phyloP scores from a whole-genome alignment of 78 protist genomes.

The Planoprotostelium fungivorum region DNA sequence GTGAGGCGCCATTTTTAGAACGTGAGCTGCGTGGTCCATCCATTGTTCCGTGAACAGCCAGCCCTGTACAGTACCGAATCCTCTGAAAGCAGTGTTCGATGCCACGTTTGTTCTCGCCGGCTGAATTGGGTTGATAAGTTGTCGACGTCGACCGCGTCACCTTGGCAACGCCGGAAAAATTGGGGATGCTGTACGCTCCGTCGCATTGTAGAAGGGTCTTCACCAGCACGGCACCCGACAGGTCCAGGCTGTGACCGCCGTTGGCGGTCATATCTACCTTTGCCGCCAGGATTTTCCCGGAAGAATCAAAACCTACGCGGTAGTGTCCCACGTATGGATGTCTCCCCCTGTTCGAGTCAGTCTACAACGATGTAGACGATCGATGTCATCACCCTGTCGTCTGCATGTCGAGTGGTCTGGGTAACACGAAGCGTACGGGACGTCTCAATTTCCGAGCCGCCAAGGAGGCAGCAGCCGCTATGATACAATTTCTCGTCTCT shows the following conservation, averaged over 20 bases:
- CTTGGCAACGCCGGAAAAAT: conserved; percentile 58
- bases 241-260: conserved; percentile 85
- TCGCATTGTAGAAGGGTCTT: conserved; percentile 84
- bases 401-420: conserved; percentile 80
- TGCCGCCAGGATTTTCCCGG: conserved; percentile 56
- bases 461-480: conserved; percentile 48
- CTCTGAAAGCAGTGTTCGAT: conserved; percentile 92
- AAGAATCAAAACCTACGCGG: conserved; percentile 55
- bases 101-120: conserved; percentile 79
- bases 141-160: background rate
- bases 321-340: conserved; percentile 79
- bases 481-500: conserved; percentile 55
- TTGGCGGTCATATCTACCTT: conserved; percentile 38
- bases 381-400: conserved; percentile 69
- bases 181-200: conserved; percentile 80
- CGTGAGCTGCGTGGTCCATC: conserved; percentile 71
- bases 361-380: too few species aligned
- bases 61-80: conserved; percentile 95
- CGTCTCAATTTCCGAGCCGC: conserved; percentile 53
- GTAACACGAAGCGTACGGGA: conserved; percentile 77
- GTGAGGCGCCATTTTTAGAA: conserved; percentile 8
- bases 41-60: conserved; percentile 58
- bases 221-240: conserved; percentile 76
- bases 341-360: conserved; percentile 43
- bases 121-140: background rate